Evolutionary conservation across 2,329 filamentous ascomycete species (phyloP), one percentile per base, ranked within the genome.

Genomic region (Colletotrichum eleusines): DNA sequence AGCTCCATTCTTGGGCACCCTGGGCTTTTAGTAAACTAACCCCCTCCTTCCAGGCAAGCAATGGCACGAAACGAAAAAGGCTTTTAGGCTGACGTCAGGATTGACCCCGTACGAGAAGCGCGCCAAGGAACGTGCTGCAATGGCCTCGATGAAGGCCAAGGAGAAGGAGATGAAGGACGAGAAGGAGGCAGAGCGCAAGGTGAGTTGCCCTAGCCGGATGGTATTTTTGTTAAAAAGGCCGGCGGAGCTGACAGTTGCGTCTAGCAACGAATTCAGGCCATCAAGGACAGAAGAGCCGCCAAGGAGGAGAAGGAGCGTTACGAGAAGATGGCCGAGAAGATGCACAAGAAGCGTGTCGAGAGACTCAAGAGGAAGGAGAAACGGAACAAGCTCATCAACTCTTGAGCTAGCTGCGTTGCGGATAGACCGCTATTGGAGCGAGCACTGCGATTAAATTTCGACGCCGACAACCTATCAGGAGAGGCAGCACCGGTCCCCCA

Each of bases 161-260:
- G 96, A 98, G 84, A 95, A 93, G 82, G 94, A 98, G 81, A 90
- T 99, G 90, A 97, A 95, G 85, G 93, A 94, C 0, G 96, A 98
- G 84, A 98, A 97, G 83, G 94, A 97, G 79, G 89, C 92, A n/a
- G 92, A 92, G 81, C 88, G 94, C 83, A 86, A 95, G 86, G 94
- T 96, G 82, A 73, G 87, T 73, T 48, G 28, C 12, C n/a, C 28
- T 33, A 35, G 31, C 53, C n/a, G 12, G 2, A 12, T n/a, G 20
- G 31, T 23, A 38, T 23, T 12, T n/a, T 20, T 31, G 12, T 35
- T n/a, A 12, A 28, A 53, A 28, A 53, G 35, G n/a, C 9, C 26
- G 23, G 9, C 26, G 16, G 20, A 16, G 46, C 67, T 72, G 18
- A 72, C 54, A 20, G 18, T 12, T 7, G 3, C 20, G 26, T 74